A percentile compares a stretch with the other conserved stretches of the same genome.
phyloP scores from a whole-genome alignment of 179 eudicot genomes.

The Patellifolia procumbens region DNA sequence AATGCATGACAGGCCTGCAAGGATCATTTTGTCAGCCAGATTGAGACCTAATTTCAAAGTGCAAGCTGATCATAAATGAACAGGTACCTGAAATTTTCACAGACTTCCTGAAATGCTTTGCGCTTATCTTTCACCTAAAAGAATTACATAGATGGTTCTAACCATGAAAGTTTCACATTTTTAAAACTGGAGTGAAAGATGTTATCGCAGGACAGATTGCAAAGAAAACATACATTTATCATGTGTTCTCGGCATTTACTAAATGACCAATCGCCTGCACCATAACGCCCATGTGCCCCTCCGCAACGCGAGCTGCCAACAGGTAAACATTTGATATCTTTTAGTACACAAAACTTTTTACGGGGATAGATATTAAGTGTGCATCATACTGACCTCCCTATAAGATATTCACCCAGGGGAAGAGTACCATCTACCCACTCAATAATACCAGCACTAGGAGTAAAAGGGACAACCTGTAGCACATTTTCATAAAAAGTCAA shows the following conservation, averaged over 20 bases:
- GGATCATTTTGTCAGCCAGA: constrained; percentile 26
- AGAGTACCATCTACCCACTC: constrained; percentile 99
- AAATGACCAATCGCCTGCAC: constrained; percentile 91
- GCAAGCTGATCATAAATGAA: not conserved
- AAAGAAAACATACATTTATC: constrained; percentile 56
- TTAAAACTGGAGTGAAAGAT: constrained; percentile 6
- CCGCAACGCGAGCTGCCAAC: constrained; percentile 73
- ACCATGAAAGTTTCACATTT: constrained; percentile 14
- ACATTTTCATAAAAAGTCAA: constrained; percentile 15
- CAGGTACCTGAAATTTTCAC: constrained; percentile 72
- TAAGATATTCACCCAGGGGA: constrained; percentile 94
- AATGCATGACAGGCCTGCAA: constrained; percentile 98
- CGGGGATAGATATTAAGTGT: not conserved
- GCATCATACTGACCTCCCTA: constrained; percentile 68
- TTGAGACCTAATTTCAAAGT: constrained; percentile 3
- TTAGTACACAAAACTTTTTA: constrained; percentile 11
- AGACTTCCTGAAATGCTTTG: constrained; percentile 86
- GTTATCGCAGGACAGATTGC: constrained; percentile 3
- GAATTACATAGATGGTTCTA: constrained; percentile 12
- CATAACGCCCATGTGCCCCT: constrained; percentile 98
- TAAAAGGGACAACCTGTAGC: constrained; percentile 91
- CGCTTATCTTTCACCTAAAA: constrained; percentile 80
- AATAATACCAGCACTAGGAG: constrained; percentile 99
- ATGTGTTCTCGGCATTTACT: constrained; percentile 89
- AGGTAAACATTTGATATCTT: constrained; percentile 15